Base-by-base conservation (phyloP, 805 yeast species). In the Saccharomycopsis sp. region DNA sequence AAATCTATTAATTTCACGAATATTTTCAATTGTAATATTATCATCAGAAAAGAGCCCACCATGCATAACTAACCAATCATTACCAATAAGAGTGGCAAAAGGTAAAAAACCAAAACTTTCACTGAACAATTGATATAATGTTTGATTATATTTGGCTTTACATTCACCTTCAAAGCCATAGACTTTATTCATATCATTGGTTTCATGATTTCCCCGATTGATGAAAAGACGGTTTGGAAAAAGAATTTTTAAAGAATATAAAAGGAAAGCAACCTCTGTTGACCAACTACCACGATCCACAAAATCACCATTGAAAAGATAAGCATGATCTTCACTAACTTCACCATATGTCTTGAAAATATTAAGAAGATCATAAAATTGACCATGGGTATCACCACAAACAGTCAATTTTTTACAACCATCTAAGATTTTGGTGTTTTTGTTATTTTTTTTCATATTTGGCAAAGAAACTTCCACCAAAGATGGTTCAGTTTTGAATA, bases 231-330 rank as follows among this genome's bases (percentile, higher is more conserved):
- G 67, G 2, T 62, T 53, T 13, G 98, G 98, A 53, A 70, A 80
- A 26, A 80, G 59, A 27, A 87, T 65, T 61, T 92, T 92, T 59
- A 84, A 70, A 10, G 79, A 69, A 57, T 83, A 87, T 32, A 85
- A 68, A 23, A 81, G 65, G 35, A 92, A 62, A 2, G 96, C 96
- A 35, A 92, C 95, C 57, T 92, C 98, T 55, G 95, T 84, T 3
- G 96, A 86, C 97, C 98, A 89, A 14, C 95, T 83, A 4, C 98
- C 98, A 54, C 98, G 71, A 58, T 92, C 98, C 3, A 92, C 98
- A 61, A 92, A 89, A 61, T 92, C 98, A 33, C 98, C 98, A 54
- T 92, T 92, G 66, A 92, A 89, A 36, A 92, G 61, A 56, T 84
- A 92, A 3, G 76, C 69, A 56, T 88, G 96, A 3, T 63, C 59